Evolutionary conservation across 805 yeast genomes (phyloP), one percentile per base, ranked within the genome.

Genomic region (Starmera quercuum): DNA sequence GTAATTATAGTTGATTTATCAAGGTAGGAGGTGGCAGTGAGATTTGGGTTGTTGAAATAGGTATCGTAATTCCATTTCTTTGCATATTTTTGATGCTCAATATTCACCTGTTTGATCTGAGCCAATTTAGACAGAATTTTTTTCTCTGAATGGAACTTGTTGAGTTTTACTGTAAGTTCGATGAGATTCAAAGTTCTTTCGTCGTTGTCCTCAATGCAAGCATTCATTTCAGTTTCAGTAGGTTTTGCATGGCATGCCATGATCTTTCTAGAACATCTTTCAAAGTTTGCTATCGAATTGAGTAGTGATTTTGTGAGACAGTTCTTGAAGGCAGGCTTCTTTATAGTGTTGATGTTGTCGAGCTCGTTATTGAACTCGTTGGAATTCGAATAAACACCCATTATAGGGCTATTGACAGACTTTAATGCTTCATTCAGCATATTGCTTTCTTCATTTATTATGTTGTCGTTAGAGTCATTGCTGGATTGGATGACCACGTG

Each of bases 51-150:
- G 15, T 28, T 32, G 20, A 56, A 50, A 53, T 72, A 63, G 1
- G 54, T 56, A 16, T 61, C 57, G 43, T 71, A 71, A 40, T 65
- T 49, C 75, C 76, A 74, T 31, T 61, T 60, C 9, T 41, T 29
- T 2, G 54, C 36, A 42, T 63, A 62, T 10, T 19, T 33, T 19
- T 32, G 29, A 4, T 32, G 30, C 8, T 30, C 34, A 4, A 12
- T 7, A 9, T 33, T 29, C 2, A 44, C 13, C 33, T 10, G 26
- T 34, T 29, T 32, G 30, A 22, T 46, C 38, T 15, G 31, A 16
- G 15, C 26, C 23, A 12, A 34, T 16, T 29, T 41, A 35, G 12
- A 37, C 17, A 2, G 27, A 6, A 7, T 35, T 19, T 14, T 33
- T 32, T 24, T 35, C 22, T n/a, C 31, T 40, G 10, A 37, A 35